Evolutionary conservation across 2,329 filamentous ascomycete species (phyloP).

Genomic region (Fusarium globosum): DNA sequence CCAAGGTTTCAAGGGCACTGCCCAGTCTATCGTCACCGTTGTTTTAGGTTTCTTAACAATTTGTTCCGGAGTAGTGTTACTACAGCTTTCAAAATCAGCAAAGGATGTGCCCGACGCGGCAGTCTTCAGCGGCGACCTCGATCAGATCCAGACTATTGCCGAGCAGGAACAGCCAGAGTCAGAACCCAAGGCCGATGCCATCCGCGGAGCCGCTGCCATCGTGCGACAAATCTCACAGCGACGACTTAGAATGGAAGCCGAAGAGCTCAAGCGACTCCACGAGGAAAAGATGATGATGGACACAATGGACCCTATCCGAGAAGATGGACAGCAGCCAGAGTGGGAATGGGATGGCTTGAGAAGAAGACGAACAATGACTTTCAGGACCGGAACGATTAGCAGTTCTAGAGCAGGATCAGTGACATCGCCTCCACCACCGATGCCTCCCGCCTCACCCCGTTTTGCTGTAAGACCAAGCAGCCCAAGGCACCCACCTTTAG

Average conservation of each 20-base stretch:
- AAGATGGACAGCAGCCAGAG: constrained; percentile 71
- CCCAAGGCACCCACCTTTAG: constrained; percentile 62
- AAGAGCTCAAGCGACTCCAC: constrained; percentile 81
- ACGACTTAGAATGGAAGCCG: constrained; percentile 80
- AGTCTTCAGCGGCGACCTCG: constrained; percentile 90
- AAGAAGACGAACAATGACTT: constrained; percentile 70
- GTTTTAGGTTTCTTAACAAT: constrained; percentile 95
- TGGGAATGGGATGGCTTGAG: constrained; percentile 94
- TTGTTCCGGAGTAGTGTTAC: constrained; percentile 88
- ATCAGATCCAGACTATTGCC: constrained; percentile 94
- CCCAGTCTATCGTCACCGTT: constrained; percentile 83
- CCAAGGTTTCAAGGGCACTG: constrained; percentile 90
- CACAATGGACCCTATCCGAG: constrained; percentile 77
- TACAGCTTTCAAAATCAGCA: constrained; percentile 97
- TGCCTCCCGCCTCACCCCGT: constrained; percentile 43
- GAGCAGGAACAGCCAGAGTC: constrained; percentile 96
- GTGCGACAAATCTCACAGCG: constrained; percentile 82
- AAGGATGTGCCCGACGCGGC: constrained; percentile 96
- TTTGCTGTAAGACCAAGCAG: constrained; percentile 35
- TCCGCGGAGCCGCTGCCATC: constrained; percentile 89
- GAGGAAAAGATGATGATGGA: constrained; percentile 79
- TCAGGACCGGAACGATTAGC: constrained; percentile 42
- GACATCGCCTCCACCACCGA: constrained; percentile 44
- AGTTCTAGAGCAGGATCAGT: constrained; percentile 46
- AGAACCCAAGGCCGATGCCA: constrained; percentile 95